Conservation (phyloP, 164 flowering plant genomes). For the Buxus sempervirens region DNA sequence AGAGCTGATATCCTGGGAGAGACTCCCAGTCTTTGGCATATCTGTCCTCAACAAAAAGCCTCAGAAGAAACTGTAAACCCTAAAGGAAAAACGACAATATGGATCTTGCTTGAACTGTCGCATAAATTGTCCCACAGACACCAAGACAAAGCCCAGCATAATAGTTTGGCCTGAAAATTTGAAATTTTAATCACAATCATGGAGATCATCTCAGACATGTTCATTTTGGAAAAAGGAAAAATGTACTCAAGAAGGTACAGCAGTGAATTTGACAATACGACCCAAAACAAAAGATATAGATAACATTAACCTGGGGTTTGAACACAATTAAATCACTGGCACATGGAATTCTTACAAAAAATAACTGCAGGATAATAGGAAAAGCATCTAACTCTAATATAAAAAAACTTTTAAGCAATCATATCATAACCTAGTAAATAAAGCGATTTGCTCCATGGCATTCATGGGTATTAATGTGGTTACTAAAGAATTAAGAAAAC, state of each 20-base stretch:
- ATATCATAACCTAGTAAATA: too few relatives aligned
- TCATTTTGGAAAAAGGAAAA: background rate
- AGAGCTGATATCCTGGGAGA: conserved; percentile 44
- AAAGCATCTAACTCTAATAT: too few relatives aligned
- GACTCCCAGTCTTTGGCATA: conserved; percentile 66
- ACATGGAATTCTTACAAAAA: background rate
- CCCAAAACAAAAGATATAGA: background rate
- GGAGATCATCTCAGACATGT: background rate
- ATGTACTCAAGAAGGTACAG: background rate
- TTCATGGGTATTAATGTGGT: too few relatives aligned
- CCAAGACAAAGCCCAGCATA: conserved; percentile 10
- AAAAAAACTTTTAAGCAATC: too few relatives aligned
- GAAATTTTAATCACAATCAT: conserved; percentile 1
- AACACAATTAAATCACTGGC: background rate
- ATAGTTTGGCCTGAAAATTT: conserved; percentile 11
- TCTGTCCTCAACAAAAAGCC: conserved; percentile 14
- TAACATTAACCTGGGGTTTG: background rate
- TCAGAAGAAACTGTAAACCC: conserved; percentile 10
- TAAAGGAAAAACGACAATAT: conserved; percentile 4
- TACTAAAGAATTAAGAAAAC: too few relatives aligned
- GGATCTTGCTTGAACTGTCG: conserved; percentile 4
- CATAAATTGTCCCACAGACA: conserved; percentile 3
- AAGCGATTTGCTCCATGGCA: too few relatives aligned
- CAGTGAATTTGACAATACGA: background rate
- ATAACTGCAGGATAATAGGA: background rate